A percentile compares a stretch with the other conserved stretches of the same genome.
Conservation (phyloP, 2,329 filamentous ascomycete species). For the Plenodomus biglobosus region DNA sequence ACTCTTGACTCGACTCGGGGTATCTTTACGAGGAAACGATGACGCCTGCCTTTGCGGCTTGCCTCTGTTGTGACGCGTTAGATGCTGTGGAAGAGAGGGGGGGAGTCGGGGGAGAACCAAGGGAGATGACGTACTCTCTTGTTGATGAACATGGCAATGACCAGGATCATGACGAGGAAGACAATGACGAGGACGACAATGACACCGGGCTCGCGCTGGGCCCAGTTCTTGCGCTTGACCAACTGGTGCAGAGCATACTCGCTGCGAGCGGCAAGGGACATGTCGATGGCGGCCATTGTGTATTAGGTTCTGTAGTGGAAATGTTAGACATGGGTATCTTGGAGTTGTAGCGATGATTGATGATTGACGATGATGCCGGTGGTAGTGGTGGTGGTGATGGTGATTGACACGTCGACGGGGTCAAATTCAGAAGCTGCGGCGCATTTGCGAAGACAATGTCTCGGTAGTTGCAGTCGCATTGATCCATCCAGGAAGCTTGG, state of each 20-base stretch:
- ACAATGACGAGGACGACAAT: conserved; percentile 65
- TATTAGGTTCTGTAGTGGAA: conserved; percentile 22
- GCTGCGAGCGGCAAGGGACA: conserved; percentile 42
- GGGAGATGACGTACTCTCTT: conserved; percentile 42
- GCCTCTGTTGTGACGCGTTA: conserved; percentile 15
- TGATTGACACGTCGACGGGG: no score
- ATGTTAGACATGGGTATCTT: conserved; percentile 12
- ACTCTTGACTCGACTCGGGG: conserved; percentile 11
- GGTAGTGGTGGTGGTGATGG: no score
- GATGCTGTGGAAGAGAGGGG: neutral
- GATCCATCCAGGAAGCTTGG: neutral
- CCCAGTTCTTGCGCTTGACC: conserved; percentile 61
- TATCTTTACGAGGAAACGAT: conserved; percentile 8
- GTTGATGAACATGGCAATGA: conserved; percentile 55
- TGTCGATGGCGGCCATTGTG: conserved; percentile 44
- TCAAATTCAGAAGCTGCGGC: conserved; percentile 14
- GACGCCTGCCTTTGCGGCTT: conserved; percentile 10
- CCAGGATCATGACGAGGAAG: conserved; percentile 56
- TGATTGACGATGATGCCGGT: conserved; percentile 6
- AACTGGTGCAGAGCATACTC: conserved; percentile 46
- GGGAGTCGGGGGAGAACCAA: neutral
- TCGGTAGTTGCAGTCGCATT: neutral
- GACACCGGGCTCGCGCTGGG: conserved; percentile 59
- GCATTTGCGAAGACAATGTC: conserved; percentile 8
- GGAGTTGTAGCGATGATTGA: conserved; percentile 1